phyloP scores from a whole-genome alignment of 495 filamentous ascomycete species.

The Lepraria neglecta region DNA sequence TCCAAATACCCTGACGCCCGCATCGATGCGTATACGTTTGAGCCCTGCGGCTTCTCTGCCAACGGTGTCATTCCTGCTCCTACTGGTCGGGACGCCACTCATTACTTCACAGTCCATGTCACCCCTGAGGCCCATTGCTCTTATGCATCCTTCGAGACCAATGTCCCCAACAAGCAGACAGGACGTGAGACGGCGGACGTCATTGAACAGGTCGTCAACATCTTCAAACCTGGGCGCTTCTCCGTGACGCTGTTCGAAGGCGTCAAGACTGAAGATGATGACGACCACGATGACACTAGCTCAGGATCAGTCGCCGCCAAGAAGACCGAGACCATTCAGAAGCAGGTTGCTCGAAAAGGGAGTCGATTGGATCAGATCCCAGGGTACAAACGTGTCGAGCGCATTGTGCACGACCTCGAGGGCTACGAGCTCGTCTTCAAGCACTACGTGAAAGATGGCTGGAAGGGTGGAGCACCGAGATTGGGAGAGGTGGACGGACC shows the following conservation, averaged over 20 bases:
- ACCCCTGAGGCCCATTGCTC: slow-evolving; percentile 96
- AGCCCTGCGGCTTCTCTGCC: slow-evolving; percentile 95
- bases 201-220: slow-evolving; percentile 85
- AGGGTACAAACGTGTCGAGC: slow-evolving; percentile 86
- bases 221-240: slow-evolving; percentile 95
- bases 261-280: slow-evolving; percentile 50
- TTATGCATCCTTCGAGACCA: slow-evolving; percentile 99
- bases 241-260: slow-evolving; percentile 96
- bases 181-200: slow-evolving; percentile 85
- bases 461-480: slow-evolving; percentile 71
- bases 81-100: slow-evolving; percentile 53
- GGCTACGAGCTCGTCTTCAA: slow-evolving; percentile 96
- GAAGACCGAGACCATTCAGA: slow-evolving; percentile 40
- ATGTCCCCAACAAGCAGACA: slow-evolving; percentile 84
- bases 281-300: slow-evolving; percentile 34
- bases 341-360: slow-evolving; percentile 45
- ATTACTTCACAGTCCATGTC: slow-evolving; percentile 99
- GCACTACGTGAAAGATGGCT: slow-evolving; percentile 89
- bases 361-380: slow-evolving; percentile 73
- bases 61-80: slow-evolving; percentile 92
- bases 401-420: slow-evolving; percentile 95
- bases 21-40: slow-evolving; percentile 94
- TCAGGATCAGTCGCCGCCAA: slow-evolving; percentile 9
- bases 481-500: slow-evolving; percentile 54
- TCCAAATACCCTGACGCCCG: slow-evolving; percentile 85